Evolutionary conservation across 768 basidiomycete genomes (phyloP).

Genomic region (Collybia mongolica): DNA sequence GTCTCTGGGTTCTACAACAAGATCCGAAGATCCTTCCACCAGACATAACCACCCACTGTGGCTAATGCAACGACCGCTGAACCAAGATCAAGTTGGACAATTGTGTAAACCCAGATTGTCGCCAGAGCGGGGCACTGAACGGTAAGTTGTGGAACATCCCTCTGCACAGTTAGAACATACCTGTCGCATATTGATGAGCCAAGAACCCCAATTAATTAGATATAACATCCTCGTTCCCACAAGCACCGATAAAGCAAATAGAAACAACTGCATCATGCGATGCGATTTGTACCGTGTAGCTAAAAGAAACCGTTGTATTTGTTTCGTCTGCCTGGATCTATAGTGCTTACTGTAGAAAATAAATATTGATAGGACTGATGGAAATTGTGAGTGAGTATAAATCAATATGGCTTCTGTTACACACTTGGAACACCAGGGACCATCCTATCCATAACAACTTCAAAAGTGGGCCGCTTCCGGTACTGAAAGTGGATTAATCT

Average conservation of each 20-base stretch:
- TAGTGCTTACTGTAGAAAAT: constrained; percentile 67
- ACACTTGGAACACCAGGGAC: constrained; percentile 70
- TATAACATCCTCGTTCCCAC: constrained; percentile 70
- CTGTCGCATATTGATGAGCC: constrained; percentile 74
- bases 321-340: not conserved
- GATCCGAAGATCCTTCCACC: constrained; percentile 62
- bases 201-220: constrained; percentile 66
- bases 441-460: constrained; percentile 55
- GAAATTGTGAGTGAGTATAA: not conserved
- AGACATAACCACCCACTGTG: constrained; percentile 53
- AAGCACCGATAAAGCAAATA: constrained; percentile 58
- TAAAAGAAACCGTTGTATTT: constrained; percentile 17
- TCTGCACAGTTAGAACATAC: constrained; percentile 29
- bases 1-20: constrained; percentile 16
- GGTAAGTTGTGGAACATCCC: not conserved
- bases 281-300: constrained; percentile 66
- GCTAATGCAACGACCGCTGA: constrained; percentile 58
- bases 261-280: constrained; percentile 47
- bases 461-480: constrained; percentile 51
- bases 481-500: constrained; percentile 84
- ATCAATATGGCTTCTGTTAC: constrained; percentile 20
- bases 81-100: constrained; percentile 67
- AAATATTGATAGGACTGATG: constrained; percentile 67
- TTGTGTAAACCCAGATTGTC: constrained; percentile 75
- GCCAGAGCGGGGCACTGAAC: constrained; percentile 72